A percentile compares a stretch with the other conserved stretches of the same genome.
These are phyloP conservation scores for Pachysolen tannophilus DNA, from an alignment of 805 yeast species.

Conservation along the genomic window DNA sequence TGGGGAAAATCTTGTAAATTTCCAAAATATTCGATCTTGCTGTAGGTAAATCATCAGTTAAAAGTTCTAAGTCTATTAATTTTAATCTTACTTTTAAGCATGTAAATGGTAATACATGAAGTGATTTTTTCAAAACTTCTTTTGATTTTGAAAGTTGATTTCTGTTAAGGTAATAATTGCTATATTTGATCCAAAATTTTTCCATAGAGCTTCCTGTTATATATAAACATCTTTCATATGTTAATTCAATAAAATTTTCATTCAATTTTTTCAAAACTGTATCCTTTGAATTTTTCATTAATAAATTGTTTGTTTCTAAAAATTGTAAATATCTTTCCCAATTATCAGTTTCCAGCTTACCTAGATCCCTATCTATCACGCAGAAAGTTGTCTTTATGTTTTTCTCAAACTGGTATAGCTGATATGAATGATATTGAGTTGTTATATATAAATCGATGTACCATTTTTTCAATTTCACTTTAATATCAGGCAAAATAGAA, in stretches of 20 bases:
- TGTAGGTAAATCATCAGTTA: conserved; percentile 23
- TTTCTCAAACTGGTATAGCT: conserved; percentile 42
- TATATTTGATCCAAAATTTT: conserved; percentile 41
- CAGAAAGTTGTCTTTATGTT: no score
- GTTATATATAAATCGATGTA: conserved; percentile 47
- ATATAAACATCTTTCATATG: conserved; percentile 43
- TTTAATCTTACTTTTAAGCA: conserved; percentile 27
- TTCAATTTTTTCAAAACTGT: conserved; percentile 14
- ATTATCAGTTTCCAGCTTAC: conserved; percentile 43
- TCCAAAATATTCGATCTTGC: conserved; percentile 29
- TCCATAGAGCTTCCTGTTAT: conserved; percentile 36
- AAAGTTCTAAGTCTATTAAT: conserved; percentile 35
- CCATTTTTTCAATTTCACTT: conserved; percentile 33
- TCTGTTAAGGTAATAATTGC: conserved; percentile 30
- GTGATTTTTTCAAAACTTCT: conserved; percentile 28
- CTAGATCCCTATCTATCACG: no score
- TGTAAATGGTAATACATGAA: conserved; percentile 18
- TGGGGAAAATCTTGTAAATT: conserved; percentile 18
- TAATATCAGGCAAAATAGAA: conserved; percentile 23
- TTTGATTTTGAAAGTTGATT: conserved; percentile 28
- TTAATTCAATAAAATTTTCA: conserved; percentile 20
- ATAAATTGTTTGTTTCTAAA: conserved; percentile 28
- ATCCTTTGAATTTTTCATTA: conserved; percentile 11
- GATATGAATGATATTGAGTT: conserved; percentile 44
- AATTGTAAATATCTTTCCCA: conserved; percentile 56